Conservation (phyloP, 2,329 filamentous ascomycete genomes). For the Colletotrichum spaethianum region DNA sequence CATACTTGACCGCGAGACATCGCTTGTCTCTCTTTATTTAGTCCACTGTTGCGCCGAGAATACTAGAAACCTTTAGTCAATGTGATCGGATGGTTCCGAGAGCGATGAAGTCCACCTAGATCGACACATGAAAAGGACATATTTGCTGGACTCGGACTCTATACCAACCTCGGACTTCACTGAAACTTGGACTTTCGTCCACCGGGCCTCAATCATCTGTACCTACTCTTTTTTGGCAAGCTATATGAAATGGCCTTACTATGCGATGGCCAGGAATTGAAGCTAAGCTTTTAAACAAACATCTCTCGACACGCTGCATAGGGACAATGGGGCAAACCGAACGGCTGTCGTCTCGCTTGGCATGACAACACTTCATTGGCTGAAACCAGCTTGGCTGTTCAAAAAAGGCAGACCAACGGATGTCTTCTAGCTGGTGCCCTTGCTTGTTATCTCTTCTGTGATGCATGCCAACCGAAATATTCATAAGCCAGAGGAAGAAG, state of each 20-base stretch:
- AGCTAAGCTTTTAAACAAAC: neutral
- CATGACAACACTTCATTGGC: no score
- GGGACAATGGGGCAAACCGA: neutral
- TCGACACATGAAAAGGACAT: neutral
- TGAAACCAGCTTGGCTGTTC: neutral
- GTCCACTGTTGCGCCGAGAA: no score
- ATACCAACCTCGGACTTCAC: neutral
- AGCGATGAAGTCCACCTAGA: neutral
- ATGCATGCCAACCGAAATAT: neutral
- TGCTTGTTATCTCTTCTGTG: neutral
- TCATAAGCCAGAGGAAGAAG: neutral
- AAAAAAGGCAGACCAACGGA: neutral
- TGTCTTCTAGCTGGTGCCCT: neutral
- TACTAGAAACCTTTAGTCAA: neutral
- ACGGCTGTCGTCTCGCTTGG: neutral
- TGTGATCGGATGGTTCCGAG: neutral
- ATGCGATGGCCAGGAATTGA: neutral
- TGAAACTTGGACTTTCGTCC: neutral
- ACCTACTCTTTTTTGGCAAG: neutral
- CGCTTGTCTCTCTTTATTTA: no score
- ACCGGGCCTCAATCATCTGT: neutral
- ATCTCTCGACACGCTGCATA: neutral
- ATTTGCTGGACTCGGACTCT: neutral
- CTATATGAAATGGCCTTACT: neutral
- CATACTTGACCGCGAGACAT: neutral